Evolutionary conservation across 306 rosid species (phyloP).

Genomic region (Vachellia collinsii): DNA sequence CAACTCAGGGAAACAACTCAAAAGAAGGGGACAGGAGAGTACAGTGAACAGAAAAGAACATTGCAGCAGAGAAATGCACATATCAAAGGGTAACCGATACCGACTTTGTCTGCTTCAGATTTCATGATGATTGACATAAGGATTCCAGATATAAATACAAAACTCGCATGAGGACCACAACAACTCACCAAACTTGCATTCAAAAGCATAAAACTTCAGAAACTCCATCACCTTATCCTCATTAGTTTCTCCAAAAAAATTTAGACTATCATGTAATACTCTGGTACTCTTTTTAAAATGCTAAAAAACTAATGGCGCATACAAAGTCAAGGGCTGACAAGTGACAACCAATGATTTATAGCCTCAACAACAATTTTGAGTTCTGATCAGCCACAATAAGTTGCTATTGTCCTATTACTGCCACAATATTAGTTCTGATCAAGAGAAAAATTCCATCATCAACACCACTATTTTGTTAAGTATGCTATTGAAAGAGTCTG

Average conservation of each 20-base stretch:
- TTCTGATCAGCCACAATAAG: not conserved
- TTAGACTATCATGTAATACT: not conserved
- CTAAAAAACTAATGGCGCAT: slow-evolving; percentile 5
- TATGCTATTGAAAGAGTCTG: not conserved
- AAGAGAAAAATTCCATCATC: not conserved
- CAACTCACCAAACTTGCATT: not conserved
- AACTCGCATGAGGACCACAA: slow-evolving; percentile 12
- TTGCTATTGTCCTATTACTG: not conserved
- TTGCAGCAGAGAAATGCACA: not conserved
- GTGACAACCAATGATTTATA: not conserved
- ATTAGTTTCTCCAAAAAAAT: not conserved
- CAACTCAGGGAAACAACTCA: slow-evolving; percentile 5
- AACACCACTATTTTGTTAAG: not conserved
- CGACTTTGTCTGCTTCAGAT: slow-evolving; percentile 10
- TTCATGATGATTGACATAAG: slow-evolving; percentile 19
- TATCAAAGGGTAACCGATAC: slow-evolving; percentile 2
- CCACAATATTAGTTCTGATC: not conserved
- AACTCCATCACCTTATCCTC: slow-evolving; percentile 8
- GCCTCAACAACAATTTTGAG: slow-evolving; percentile 2
- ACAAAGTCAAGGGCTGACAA: slow-evolving; percentile 4
- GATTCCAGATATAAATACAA: slow-evolving; percentile 21
- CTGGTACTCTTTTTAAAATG: not conserved
- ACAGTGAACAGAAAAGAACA: slow-evolving; percentile 24
- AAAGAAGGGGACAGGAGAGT: slow-evolving; percentile 11
- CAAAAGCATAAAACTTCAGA: not conserved